These are phyloP conservation scores for Sanghuangporus baumii DNA, from an alignment of 1,284 basidiomycete species.

Conservation along the genomic window DNA sequence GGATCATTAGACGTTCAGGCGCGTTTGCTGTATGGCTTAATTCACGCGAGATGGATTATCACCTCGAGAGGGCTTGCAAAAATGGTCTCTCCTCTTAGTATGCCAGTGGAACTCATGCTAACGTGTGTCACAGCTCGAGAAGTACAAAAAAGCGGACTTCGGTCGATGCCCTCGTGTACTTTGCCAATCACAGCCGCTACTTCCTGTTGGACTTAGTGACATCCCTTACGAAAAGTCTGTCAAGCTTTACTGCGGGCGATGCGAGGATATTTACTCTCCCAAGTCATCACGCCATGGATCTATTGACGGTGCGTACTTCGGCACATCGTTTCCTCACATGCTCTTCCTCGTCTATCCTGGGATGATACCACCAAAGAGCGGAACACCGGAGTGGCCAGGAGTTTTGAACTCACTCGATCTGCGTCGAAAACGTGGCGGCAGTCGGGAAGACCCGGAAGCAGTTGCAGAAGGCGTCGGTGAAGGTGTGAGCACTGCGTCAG, in stretches of 20 bases:
- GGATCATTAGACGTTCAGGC: slow-evolving; percentile 89
- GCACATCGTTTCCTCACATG: slow-evolving; percentile 93
- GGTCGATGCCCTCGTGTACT: slow-evolving; percentile 93
- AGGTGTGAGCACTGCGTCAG: slow-evolving; percentile 65
- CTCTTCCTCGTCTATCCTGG: slow-evolving; percentile 93
- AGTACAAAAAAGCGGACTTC: slow-evolving; percentile 96
- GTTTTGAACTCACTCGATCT: slow-evolving; percentile 22
- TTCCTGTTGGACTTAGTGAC: slow-evolving; percentile 93
- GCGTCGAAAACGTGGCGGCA: slow-evolving; percentile 37
- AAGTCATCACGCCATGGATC: slow-evolving; percentile 92
- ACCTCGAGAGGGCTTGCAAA: slow-evolving; percentile 90
- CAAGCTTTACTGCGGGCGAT: slow-evolving; percentile 94
- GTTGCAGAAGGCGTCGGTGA: slow-evolving; percentile 54
- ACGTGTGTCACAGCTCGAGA: slow-evolving; percentile 65
- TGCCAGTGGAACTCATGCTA: slow-evolving; percentile 8
- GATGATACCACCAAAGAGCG: slow-evolving; percentile 80
- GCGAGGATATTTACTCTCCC: slow-evolving; percentile 94
- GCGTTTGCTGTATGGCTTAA: slow-evolving; percentile 88
- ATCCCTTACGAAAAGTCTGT: slow-evolving; percentile 94
- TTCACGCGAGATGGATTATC: slow-evolving; percentile 95
- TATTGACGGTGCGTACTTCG: slow-evolving; percentile 96
- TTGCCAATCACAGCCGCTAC: slow-evolving; percentile 86
- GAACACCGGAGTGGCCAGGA: slow-evolving; percentile 40
- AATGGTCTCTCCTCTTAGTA: slow-evolving; percentile 62
- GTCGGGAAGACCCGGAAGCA: slow-evolving; percentile 43